A percentile compares a stretch with the other conserved stretches of the same genome.
Conservation (phyloP, 306 rosid species). For the Dalbergia oliveri region DNA sequence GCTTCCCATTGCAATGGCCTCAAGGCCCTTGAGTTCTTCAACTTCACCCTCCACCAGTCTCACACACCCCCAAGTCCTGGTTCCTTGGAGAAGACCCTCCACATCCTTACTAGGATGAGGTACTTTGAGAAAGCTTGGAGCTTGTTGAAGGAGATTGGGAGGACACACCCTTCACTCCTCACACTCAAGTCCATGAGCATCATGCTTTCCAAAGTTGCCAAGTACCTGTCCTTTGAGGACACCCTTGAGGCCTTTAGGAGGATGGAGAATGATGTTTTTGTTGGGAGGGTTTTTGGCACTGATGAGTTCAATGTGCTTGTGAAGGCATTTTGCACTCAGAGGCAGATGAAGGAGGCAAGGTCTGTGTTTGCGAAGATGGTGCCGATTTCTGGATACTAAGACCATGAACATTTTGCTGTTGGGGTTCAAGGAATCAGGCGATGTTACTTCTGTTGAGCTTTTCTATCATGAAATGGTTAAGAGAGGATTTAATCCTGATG, state of each 20-base stretch:
- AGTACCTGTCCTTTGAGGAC: conserved; percentile 72
- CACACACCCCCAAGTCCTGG: conserved; percentile 56
- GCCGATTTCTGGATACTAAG: conserved; percentile 61
- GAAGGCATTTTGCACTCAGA: conserved; percentile 75
- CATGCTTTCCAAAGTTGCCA: conserved; percentile 78
- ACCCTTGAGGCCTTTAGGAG: conserved; percentile 74
- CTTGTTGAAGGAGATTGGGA: conserved; percentile 56
- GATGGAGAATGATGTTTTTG: conserved; percentile 74
- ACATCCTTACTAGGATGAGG: conserved; percentile 81
- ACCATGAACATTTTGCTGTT: conserved; percentile 89
- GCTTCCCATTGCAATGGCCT: conserved; percentile 91
- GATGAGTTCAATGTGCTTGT: conserved; percentile 87
- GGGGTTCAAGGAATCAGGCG: conserved; percentile 92
- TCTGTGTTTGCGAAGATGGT: conserved; percentile 74
- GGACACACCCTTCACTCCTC: conserved; percentile 61
- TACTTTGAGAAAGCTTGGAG: conserved; percentile 83
- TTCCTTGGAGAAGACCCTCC: conserved; percentile 79
- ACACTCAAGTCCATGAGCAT: conserved; percentile 90
- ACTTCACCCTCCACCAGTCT: conserved; percentile 59
- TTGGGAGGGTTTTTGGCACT: conserved; percentile 63
- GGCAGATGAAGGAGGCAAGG: conserved; percentile 90
- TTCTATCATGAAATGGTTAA: conserved; percentile 86
- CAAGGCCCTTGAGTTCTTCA: conserved; percentile 82
- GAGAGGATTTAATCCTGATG: conserved; percentile 81
- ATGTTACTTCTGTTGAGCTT: conserved; percentile 78